These are phyloP conservation scores for Postia placenta DNA, from an alignment of 768 basidiomycete genomes.

Conservation along the genomic window DNA sequence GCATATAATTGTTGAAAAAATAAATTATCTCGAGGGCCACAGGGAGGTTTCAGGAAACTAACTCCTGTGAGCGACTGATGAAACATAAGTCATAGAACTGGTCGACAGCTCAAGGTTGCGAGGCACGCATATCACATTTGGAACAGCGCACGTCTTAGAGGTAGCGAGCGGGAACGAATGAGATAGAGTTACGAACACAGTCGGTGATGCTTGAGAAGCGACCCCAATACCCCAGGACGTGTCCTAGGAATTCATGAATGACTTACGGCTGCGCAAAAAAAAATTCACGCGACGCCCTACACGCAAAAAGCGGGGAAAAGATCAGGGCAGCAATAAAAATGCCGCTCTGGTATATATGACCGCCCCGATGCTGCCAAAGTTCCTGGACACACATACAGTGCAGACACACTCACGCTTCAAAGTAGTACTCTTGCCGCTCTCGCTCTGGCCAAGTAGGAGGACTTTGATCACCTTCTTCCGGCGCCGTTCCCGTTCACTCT, in stretches of 20 bases:
- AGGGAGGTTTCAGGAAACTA: too few relatives aligned
- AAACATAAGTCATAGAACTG: too few relatives aligned
- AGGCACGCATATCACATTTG: too few relatives aligned
- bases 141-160: too few relatives aligned
- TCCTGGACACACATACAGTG: not conserved
- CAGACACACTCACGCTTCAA: slow-evolving; percentile 67
- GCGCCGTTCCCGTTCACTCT: slow-evolving; percentile 55
- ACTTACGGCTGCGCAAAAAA: not conserved
- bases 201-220: not conserved
- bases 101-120: too few relatives aligned
- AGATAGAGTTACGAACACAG: too few relatives aligned
- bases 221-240: not conserved
- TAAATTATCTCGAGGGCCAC: too few relatives aligned
- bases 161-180: not conserved
- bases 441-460: slow-evolving; percentile 80
- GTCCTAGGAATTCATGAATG: not conserved
- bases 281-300: too few relatives aligned
- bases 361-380: not conserved
- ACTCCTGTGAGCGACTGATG: too few relatives aligned
- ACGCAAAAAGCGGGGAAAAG: not conserved
- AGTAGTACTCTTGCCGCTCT: slow-evolving; percentile 86
- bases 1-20: too few relatives aligned
- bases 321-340: not conserved
- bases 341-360: not conserved
- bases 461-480: slow-evolving; percentile 64